Evolutionary conservation across 371 early-diverging fungal genomes (phyloP).

Genomic region (Saksenaea oblongispora): DNA sequence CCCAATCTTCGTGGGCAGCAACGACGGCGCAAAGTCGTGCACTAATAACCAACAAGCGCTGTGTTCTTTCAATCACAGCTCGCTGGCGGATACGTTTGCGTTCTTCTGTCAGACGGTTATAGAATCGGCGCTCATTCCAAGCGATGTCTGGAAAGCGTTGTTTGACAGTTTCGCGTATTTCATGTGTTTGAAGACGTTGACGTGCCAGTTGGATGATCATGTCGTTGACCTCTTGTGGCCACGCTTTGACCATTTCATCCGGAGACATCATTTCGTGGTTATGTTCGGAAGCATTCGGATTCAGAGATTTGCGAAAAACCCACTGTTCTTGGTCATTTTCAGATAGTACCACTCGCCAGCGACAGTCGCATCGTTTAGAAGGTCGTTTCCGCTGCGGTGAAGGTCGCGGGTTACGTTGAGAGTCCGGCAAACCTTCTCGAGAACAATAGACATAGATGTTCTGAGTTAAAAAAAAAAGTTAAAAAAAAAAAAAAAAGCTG

Average conservation of each 20-base stretch:
- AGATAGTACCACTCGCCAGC: constrained; percentile 64
- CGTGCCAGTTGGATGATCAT: constrained; percentile 8
- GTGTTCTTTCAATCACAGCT: constrained; percentile 37
- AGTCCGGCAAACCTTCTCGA: constrained; percentile 63
- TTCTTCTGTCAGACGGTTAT: constrained; percentile 61
- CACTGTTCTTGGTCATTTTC: constrained; percentile 56
- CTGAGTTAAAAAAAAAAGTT: constrained; percentile 23
- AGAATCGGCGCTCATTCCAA: constrained; percentile 65
- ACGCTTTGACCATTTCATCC: constrained; percentile 60
- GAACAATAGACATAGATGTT: constrained; percentile 68
- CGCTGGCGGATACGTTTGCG: constrained; percentile 46
- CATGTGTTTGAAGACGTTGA: constrained; percentile 8
- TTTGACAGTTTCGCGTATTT: constrained; percentile 18
- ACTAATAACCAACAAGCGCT: constrained; percentile 27
- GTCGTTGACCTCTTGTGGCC: constrained; percentile 20
- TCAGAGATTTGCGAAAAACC: constrained; percentile 62
- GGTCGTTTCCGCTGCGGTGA: constrained; percentile 59
- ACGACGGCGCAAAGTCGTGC: constrained; percentile 40
- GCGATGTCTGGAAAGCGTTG: constrained; percentile 56
- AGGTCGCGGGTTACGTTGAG: constrained; percentile 57
- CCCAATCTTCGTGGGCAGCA: constrained; percentile 40
- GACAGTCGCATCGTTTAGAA: constrained; percentile 64
- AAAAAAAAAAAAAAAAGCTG: constrained; percentile 8
- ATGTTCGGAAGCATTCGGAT: constrained; percentile 58
- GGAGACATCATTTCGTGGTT: constrained; percentile 62